Conservation (phyloP, 176 grass and related monocot species). For the Triticum dicoccoides region DNA sequence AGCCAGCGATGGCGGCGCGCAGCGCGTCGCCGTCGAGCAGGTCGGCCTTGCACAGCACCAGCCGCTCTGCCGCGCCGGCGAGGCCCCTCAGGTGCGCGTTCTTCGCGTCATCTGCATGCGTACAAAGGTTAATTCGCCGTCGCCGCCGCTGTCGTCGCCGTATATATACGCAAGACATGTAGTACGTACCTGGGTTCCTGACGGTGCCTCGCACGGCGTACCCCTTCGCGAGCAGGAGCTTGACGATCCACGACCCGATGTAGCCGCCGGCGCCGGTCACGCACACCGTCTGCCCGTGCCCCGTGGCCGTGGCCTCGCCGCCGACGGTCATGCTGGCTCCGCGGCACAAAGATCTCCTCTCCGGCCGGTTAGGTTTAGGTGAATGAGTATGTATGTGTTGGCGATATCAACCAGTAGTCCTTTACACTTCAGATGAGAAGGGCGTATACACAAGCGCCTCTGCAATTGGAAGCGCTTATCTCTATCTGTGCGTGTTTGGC, state of each 20-base stretch:
- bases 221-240: constrained; percentile 51
- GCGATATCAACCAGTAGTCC: background rate
- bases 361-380: background rate
- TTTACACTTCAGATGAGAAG: background rate
- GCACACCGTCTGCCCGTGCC: constrained; percentile 54
- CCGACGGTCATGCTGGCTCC: background rate
- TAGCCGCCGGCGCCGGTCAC: constrained; percentile 73
- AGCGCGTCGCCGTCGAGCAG: constrained; percentile 72
- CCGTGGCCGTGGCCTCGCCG: background rate
- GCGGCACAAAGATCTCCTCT: background rate
- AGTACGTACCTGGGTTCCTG: constrained; percentile 46
- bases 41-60: constrained; percentile 62
- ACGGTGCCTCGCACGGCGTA: constrained; percentile 67
- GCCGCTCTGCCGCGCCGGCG: constrained; percentile 60
- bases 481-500: no score
- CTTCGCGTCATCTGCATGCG: constrained; percentile 61
- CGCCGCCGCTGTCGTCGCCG: background rate
- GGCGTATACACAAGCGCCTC: no score
- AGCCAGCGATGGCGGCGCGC: constrained; percentile 49
- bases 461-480: no score
- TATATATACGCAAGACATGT: no score
- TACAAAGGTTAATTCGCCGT: background rate
- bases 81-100: constrained; percentile 69
- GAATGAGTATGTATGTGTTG: background rate
- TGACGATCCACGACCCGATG: constrained; percentile 71